Evolutionary conservation across 202 grass and related monocot genomes (phyloP).

Genomic region (Dendrocalamus latiflorus): DNA sequence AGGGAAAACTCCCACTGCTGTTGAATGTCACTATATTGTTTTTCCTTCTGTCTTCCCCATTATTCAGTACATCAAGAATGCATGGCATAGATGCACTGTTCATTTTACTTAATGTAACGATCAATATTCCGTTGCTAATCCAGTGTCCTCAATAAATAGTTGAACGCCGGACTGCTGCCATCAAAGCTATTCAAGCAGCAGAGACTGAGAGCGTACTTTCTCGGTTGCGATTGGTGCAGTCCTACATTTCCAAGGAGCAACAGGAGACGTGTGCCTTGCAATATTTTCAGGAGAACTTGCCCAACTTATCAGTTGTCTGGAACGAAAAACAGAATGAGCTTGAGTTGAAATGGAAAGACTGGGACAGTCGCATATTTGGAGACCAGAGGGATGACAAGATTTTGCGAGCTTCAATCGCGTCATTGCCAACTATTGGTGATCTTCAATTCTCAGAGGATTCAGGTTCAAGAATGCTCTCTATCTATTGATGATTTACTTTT

Average conservation of each 20-base stretch:
- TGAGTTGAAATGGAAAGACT: constrained; percentile 73
- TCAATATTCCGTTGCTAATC: not conserved
- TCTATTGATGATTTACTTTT: constrained; percentile 10
- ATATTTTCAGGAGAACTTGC: constrained; percentile 70
- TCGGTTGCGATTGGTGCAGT: constrained; percentile 44
- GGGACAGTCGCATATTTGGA: constrained; percentile 21
- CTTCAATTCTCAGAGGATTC: constrained; percentile 62
- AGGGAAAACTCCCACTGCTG: not conserved
- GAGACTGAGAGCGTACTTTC: constrained; percentile 58
- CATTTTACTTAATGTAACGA: not conserved
- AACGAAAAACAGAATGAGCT: constrained; percentile 41
- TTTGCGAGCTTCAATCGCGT: constrained; percentile 46
- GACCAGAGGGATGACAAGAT: constrained; percentile 34
- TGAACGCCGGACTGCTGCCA: constrained; percentile 47
- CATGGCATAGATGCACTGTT: not conserved
- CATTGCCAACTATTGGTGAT: constrained; percentile 34
- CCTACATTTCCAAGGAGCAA: constrained; percentile 61
- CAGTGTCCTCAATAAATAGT: constrained; percentile 38
- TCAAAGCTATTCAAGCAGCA: constrained; percentile 54
- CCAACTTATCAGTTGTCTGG: constrained; percentile 42
- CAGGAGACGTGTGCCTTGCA: constrained; percentile 50
- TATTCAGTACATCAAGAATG: not conserved
- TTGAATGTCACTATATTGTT: not conserved
- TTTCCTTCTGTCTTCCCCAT: not conserved
- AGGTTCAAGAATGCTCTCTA: constrained; percentile 38